Base-by-base conservation (phyloP, 108 stramenopile species). In the Chaetoceros muelleri region DNA sequence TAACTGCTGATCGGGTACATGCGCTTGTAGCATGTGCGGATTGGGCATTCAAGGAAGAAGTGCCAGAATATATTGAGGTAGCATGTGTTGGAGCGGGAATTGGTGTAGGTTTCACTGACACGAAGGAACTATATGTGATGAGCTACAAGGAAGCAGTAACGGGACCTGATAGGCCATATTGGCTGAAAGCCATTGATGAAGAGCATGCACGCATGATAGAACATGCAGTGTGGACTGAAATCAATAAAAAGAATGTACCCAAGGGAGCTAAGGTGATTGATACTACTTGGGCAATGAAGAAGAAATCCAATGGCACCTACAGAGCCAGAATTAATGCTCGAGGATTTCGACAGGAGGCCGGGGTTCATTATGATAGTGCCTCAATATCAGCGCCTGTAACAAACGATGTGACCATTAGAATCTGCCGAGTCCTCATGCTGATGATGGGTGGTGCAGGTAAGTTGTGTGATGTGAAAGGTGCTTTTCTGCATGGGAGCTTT, bases 251-350 rank as follows among this genome's bases (percentile, higher is more conserved):
- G 0, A 40, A 64, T 21, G 21, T 74, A 24, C 73, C 73, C 7
- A 24, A 48, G 30, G 78, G 57, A 25, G 48, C 70, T 0, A 78
- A 70, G 48, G 34, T 60, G 0, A 25, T 78, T 16, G 45, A 21
- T 20, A 44, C 52, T 0, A 74, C 73, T 1, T 67, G 73, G 70
- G 77, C 77, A 18, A 67, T 70, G 65, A 78, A 73, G 62, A 66
- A 61, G 65, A 78, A 78, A 44, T 21, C 60, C 8, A 67, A 67
- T 58, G 77, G 72, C 22, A 54, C 30, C 5, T 48, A 48, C 20
- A 30, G 70, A 52, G 76, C 63, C 13, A 57, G 75, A 30, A 16
- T 63, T 2, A 67, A 57, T 48, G 70, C 57, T 1, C 34, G 70
- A 57, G 75, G 75, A 60, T 76, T 64, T 28, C 1, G 55, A 21